Conservation (phyloP, 2,329 filamentous ascomycete species). For the Curvularia sp. region DNA sequence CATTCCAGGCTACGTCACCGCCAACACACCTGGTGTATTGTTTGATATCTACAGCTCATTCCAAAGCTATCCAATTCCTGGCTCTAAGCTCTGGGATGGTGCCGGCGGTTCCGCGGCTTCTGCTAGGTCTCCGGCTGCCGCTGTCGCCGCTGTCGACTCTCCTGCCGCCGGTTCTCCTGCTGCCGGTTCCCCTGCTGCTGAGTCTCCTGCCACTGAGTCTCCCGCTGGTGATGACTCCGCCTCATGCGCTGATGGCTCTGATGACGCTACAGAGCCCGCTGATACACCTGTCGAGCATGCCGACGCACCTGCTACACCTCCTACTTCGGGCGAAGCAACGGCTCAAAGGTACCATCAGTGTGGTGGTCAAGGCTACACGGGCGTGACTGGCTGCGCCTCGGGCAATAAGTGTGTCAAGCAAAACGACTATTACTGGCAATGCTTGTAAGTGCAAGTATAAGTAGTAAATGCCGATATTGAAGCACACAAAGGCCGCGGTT, state of each 20-base stretch:
- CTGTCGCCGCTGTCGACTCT: not conserved
- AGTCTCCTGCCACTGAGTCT: conserved; percentile 13
- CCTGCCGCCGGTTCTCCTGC: conserved; percentile 11
- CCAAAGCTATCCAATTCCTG: conserved; percentile 48
- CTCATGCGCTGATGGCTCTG: not conserved
- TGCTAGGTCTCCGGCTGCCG: not conserved
- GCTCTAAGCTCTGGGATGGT: conserved; percentile 47
- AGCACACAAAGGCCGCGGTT: not conserved
- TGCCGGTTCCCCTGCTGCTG: conserved; percentile 1
- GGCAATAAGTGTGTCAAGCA: conserved; percentile 51
- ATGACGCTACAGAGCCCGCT: not conserved
- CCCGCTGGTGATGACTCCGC: not conserved
- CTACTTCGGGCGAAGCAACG: conserved; percentile 31
- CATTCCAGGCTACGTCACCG: conserved; percentile 55
- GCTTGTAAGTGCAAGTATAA: conserved; percentile 33
- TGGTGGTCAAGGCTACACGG: conserved; percentile 55
- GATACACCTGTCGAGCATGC: not conserved
- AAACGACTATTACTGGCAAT: conserved; percentile 60
- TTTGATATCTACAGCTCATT: conserved; percentile 53
- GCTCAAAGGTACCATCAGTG: conserved; percentile 54
- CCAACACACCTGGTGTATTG: conserved; percentile 51
- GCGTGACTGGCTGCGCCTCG: conserved; percentile 50
- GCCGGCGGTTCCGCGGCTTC: conserved; percentile 24
- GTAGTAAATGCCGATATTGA: not conserved
- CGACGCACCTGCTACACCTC: conserved; percentile 23